Evolutionary conservation across 441 rosid species (phyloP).

Genomic region (Jatropha podagrica): DNA sequence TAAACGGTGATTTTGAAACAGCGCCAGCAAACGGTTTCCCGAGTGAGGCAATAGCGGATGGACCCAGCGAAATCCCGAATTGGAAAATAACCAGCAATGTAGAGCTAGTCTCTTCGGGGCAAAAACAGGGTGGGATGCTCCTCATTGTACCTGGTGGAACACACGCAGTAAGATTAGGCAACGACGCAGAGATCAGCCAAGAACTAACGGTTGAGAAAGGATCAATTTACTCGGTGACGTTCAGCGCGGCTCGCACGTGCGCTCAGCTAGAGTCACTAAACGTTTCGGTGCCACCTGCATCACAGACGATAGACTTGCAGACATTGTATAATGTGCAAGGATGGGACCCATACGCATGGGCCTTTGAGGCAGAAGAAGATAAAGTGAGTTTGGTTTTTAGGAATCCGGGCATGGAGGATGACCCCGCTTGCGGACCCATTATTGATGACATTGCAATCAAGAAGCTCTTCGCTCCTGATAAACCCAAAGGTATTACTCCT

Average conservation of each 20-base stretch:
- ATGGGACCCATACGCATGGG: slow-evolving; percentile 97
- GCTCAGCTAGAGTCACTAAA: slow-evolving; percentile 89
- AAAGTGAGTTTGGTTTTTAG: slow-evolving; percentile 50
- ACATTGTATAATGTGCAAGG: slow-evolving; percentile 90
- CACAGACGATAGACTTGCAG: slow-evolving; percentile 82
- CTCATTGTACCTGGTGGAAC: slow-evolving; percentile 82
- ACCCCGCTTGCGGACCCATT: slow-evolving; percentile 95
- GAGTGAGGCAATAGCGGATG: slow-evolving; percentile 46
- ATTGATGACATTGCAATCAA: slow-evolving; percentile 84
- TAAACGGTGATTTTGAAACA: slow-evolving; percentile 81
- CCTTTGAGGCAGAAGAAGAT: slow-evolving; percentile 71
- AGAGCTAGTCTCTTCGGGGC: slow-evolving; percentile 75
- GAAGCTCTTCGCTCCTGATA: slow-evolving; percentile 74
- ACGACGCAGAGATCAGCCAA: slow-evolving; percentile 93
- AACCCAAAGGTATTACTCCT: slow-evolving; percentile 53
- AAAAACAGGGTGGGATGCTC: slow-evolving; percentile 92
- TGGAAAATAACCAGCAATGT: slow-evolving; percentile 72
- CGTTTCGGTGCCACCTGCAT: slow-evolving; percentile 78
- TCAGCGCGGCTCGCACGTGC: slow-evolving; percentile 98
- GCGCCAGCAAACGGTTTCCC: slow-evolving; percentile 64
- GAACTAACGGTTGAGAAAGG: slow-evolving; percentile 84
- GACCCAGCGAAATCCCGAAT: slow-evolving; percentile 54
- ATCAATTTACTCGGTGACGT: slow-evolving; percentile 69
- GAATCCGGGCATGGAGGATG: slow-evolving; percentile 97
- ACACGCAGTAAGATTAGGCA: slow-evolving; percentile 83